phyloP scores from a whole-genome alignment of 495 filamentous ascomycete species.

The Massariosphaeria phaeospora region DNA sequence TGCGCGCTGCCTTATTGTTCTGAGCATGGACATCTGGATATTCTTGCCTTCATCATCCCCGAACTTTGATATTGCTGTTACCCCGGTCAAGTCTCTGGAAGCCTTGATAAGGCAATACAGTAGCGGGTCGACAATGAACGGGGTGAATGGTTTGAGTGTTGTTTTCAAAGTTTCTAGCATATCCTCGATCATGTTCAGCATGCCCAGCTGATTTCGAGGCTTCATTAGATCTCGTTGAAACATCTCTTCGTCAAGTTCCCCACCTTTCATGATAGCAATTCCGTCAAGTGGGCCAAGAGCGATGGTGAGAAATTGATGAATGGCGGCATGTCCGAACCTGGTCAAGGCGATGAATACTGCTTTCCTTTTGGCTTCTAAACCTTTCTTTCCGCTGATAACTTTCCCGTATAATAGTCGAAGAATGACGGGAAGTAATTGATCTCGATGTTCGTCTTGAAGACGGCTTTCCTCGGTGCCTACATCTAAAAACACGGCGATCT shows the following conservation, averaged over 20 bases:
- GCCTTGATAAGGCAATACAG: slow-evolving; percentile 72
- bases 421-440: slow-evolving; percentile 72
- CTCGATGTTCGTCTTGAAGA: slow-evolving; percentile 67
- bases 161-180: slow-evolving; percentile 76
- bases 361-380: slow-evolving; percentile 61
- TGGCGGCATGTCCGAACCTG: slow-evolving; percentile 58
- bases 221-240: slow-evolving; percentile 54
- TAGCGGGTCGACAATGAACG: slow-evolving; percentile 63
- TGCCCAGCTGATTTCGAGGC: slow-evolving; percentile 74
- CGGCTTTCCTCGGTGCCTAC: slow-evolving; percentile 61
- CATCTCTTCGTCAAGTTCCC: slow-evolving; percentile 45
- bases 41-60: slow-evolving; percentile 41
- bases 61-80: slow-evolving; percentile 33
- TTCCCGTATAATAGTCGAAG: slow-evolving; percentile 85
- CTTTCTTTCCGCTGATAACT: slow-evolving; percentile 61
- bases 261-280: slow-evolving; percentile 52
- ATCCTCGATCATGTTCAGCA: slow-evolving; percentile 86
- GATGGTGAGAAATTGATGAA: slow-evolving; percentile 75
- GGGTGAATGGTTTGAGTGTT: slow-evolving; percentile 57
- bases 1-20: slow-evolving; percentile 64
- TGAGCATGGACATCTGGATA: slow-evolving; percentile 49
- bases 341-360: slow-evolving; percentile 59
- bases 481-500: slow-evolving; percentile 80
- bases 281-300: slow-evolving; percentile 64
- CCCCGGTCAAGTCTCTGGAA: slow-evolving; percentile 46